Conservation (phyloP, 106 monocot species). For the Allium sativum region DNA sequence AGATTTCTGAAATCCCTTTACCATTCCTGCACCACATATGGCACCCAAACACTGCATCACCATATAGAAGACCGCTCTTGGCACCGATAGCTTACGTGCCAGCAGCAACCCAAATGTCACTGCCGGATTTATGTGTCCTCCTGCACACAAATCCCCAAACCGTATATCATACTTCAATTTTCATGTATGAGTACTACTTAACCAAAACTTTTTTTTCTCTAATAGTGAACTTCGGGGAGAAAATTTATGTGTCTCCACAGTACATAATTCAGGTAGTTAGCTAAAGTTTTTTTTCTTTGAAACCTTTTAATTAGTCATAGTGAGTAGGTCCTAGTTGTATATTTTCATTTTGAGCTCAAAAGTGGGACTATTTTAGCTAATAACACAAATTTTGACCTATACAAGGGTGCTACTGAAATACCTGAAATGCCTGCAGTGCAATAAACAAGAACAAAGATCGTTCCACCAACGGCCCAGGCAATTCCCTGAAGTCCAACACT, state of each 20-base stretch:
- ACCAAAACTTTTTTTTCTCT: background rate
- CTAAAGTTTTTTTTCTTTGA: too few species aligned
- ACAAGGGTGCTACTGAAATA: background rate
- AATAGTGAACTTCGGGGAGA: too few species aligned
- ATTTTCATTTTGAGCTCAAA: too few species aligned
- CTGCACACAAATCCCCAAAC: conserved; percentile 1
- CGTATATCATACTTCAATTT: background rate
- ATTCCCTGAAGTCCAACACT: conserved; percentile 19
- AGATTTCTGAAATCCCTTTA: conserved; percentile 2
- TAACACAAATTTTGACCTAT: background rate
- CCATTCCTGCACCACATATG: conserved; percentile 3
- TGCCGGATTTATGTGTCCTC: conserved; percentile 14
- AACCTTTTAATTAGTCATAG: too few species aligned
- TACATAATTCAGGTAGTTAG: too few species aligned
- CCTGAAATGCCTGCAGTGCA: conserved; percentile 77
- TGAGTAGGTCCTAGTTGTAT: too few species aligned
- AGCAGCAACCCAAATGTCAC: conserved; percentile 12
- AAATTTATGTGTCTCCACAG: too few species aligned
- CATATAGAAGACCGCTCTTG: conserved; percentile 8
- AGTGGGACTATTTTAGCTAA: too few species aligned
- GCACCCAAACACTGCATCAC: conserved; percentile 13
- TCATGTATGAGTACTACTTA: background rate
- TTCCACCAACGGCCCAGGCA: conserved; percentile 65
- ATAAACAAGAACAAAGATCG: conserved; percentile 65
- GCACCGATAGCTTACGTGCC: conserved; percentile 8